These are phyloP conservation scores for Lachancea cidri DNA, from an alignment of 805 yeast genomes.

Conservation along the genomic window DNA sequence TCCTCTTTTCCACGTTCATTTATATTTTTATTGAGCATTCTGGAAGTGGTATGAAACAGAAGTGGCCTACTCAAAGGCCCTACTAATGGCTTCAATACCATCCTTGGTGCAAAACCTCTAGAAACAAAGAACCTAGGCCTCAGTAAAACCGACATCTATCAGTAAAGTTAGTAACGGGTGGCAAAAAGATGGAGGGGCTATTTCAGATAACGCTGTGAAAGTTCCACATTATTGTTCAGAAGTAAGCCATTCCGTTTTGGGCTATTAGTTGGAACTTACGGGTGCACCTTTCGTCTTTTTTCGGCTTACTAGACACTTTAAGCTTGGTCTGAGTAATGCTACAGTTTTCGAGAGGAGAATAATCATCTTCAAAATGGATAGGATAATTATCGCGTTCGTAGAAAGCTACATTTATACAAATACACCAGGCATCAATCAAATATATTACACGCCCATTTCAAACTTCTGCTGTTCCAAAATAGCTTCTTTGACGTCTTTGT, in stretches of 20 bases:
- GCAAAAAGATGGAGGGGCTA: not conserved
- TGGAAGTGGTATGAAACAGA: slow-evolving; percentile 3
- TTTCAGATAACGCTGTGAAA: not conserved
- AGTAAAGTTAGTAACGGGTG: not conserved
- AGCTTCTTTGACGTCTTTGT: slow-evolving; percentile 53
- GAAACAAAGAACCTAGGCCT: not conserved
- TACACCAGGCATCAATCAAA: no score
- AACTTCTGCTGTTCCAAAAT: slow-evolving; percentile 55
- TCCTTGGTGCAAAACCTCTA: not conserved
- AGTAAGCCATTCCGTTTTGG: no score
- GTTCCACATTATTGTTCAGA: no score
- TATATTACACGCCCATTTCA: slow-evolving; percentile 33
- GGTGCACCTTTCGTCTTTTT: not conserved
- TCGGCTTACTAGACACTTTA: not conserved
- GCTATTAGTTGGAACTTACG: no score
- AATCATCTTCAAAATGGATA: no score
- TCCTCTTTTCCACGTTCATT: slow-evolving; percentile 1
- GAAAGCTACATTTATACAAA: not conserved
- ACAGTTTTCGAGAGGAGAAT: not conserved
- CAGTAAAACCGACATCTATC: slow-evolving; percentile 3
- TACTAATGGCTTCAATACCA: not conserved
- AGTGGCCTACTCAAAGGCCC: not conserved
- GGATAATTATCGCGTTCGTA: not conserved
- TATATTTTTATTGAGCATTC: not conserved
- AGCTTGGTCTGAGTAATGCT: not conserved